Conservation (phyloP, 1,284 basidiomycete genomes). For the Tilletia caries region DNA sequence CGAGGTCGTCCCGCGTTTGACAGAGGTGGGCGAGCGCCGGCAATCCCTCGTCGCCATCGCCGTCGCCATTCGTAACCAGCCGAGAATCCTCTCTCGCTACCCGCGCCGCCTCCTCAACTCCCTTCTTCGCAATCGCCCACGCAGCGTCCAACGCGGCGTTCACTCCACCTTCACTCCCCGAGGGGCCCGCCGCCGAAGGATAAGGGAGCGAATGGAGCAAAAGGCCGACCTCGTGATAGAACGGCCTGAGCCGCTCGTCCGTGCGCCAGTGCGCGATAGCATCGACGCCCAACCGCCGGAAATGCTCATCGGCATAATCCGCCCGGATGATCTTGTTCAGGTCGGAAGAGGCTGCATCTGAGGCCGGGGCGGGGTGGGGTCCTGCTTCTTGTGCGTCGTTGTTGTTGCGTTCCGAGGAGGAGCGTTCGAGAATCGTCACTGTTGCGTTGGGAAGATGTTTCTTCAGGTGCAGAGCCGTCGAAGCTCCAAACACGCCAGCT, state of each 20-base stretch:
- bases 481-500: slow-evolving; percentile 81
- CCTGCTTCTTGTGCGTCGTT: too few species aligned
- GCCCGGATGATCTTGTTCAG: slow-evolving; percentile 57
- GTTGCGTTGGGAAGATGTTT: slow-evolving; percentile 62
- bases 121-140: not conserved
- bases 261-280: slow-evolving; percentile 70
- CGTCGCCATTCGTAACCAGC: too few species aligned
- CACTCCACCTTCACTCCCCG: not conserved
- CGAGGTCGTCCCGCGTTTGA: slow-evolving; percentile 18
- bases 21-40: slow-evolving; percentile 25
- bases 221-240: slow-evolving; percentile 46
- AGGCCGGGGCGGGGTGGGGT: not conserved
- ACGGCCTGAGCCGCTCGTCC: slow-evolving; percentile 21
- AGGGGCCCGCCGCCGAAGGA: slow-evolving; percentile 8
- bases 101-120: slow-evolving; percentile 15
- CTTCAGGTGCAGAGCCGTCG: slow-evolving; percentile 74
- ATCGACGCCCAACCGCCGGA: slow-evolving; percentile 67
- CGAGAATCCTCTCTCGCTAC: not conserved
- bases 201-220: slow-evolving; percentile 30
- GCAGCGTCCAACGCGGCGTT: not conserved
- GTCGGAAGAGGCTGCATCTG: not conserved
- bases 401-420: too few species aligned
- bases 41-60: not conserved
- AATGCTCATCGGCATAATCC: slow-evolving; percentile 55
- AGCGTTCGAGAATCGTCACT: slow-evolving; percentile 63